phyloP scores from a whole-genome alignment of 768 basidiomycete genomes.

The Mycena alexandri region DNA sequence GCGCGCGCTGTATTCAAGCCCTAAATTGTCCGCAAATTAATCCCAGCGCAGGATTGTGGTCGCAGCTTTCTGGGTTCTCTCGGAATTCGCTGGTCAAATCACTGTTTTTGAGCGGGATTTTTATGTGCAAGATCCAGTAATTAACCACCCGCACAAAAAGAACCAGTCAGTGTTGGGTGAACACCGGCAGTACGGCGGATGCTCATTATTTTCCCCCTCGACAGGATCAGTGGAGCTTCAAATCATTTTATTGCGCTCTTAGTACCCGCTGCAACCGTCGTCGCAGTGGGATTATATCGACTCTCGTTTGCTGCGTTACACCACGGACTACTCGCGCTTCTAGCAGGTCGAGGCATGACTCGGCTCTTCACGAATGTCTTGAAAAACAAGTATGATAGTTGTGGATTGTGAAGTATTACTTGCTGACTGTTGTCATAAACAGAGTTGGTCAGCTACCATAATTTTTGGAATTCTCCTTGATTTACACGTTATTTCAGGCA shows the following conservation, averaged over 20 bases:
- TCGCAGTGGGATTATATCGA: slow-evolving; percentile 52
- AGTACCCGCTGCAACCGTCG: slow-evolving; percentile 58
- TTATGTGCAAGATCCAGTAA: slow-evolving; percentile 61
- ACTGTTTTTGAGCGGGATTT: slow-evolving; percentile 67
- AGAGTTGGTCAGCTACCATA: slow-evolving; percentile 60
- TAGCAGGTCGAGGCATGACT: slow-evolving; percentile 53
- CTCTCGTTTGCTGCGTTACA: slow-evolving; percentile 66
- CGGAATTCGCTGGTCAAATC: slow-evolving; percentile 50
- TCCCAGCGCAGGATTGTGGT: slow-evolving; percentile 50
- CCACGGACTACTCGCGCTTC: slow-evolving; percentile 68
- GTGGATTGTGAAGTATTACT: slow-evolving; percentile 50
- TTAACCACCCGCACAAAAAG: slow-evolving; percentile 62
- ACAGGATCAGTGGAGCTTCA: slow-evolving; percentile 61
- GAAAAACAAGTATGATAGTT: slow-evolving; percentile 54
- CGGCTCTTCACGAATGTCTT: slow-evolving; percentile 14
- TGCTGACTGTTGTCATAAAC: slow-evolving; percentile 67
- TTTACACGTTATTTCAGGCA: slow-evolving; percentile 48
- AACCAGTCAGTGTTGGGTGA: slow-evolving; percentile 57
- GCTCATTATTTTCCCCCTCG: neutral
- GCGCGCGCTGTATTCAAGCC: neutral
- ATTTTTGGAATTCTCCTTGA: neutral
- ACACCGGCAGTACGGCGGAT: neutral
- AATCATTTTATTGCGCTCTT: slow-evolving; percentile 63
- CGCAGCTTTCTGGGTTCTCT: slow-evolving; percentile 56
- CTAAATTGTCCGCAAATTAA: neutral